Conservation (phyloP, 1,284 basidiomycete species). For the Ceratobasidium sp. region DNA sequence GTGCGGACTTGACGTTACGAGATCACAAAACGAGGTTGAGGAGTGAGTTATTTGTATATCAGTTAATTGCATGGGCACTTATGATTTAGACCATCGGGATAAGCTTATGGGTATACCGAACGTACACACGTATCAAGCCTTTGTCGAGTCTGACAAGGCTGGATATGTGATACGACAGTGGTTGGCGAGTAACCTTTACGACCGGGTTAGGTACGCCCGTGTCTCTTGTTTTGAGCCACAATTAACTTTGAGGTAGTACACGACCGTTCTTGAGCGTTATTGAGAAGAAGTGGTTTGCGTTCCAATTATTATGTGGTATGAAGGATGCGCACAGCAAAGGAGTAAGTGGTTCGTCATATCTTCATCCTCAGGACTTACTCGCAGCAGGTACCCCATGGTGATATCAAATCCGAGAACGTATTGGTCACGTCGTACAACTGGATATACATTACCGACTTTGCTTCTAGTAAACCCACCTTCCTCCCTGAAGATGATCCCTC, state of each 20-base stretch:
- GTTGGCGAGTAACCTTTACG: slow-evolving; percentile 95
- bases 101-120: slow-evolving; percentile 88
- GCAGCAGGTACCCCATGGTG: slow-evolving; percentile 90
- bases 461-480: slow-evolving; percentile 96
- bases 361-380: background rate
- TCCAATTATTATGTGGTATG: slow-evolving; percentile 90
- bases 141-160: slow-evolving; percentile 96
- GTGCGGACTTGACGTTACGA: slow-evolving; percentile 76
- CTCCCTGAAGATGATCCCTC: slow-evolving; percentile 97
- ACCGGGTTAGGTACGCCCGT: slow-evolving; percentile 89
- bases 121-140: slow-evolving; percentile 90
- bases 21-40: slow-evolving; percentile 79
- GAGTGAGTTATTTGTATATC: slow-evolving; percentile 62
- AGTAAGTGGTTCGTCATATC: slow-evolving; percentile 54
- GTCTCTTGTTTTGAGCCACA: background rate
- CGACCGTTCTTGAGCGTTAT: slow-evolving; percentile 92
- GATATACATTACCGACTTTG: slow-evolving; percentile 96
- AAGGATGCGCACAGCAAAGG: slow-evolving; percentile 83
- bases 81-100: slow-evolving; percentile 82
- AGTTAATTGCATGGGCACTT: background rate
- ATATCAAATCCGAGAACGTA: slow-evolving; percentile 98
- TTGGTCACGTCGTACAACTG: slow-evolving; percentile 97
- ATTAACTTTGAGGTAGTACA: slow-evolving; percentile 71
- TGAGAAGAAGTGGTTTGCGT: slow-evolving; percentile 99
- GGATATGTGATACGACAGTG: slow-evolving; percentile 97